These are phyloP conservation scores for Plasmodium vivax DNA, from an alignment of 169 alveolate genomes.

Conservation along the genomic window DNA sequence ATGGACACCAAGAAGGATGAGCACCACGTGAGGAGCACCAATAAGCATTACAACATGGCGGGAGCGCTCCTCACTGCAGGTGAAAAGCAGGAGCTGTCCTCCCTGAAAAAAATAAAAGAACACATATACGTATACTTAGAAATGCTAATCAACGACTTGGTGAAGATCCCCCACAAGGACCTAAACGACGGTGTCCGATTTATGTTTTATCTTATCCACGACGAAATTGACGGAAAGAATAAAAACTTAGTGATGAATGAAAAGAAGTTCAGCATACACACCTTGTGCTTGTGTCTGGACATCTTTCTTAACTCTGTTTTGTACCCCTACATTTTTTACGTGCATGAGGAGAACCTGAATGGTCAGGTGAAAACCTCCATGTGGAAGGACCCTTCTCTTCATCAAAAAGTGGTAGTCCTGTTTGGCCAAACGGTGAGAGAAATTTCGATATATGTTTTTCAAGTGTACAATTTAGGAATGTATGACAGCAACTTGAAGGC, in stretches of 20 bases:
- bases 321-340: constrained; percentile 64
- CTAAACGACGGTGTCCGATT: constrained; percentile 61
- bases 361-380: not conserved
- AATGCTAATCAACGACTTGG: constrained; percentile 51
- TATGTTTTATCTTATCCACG: constrained; percentile 55
- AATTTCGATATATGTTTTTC: constrained; percentile 58
- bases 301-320: constrained; percentile 49
- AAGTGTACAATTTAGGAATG: constrained; percentile 52
- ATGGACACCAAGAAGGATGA: not conserved
- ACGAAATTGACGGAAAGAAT: constrained; percentile 68
- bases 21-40: not conserved
- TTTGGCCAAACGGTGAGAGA: constrained; percentile 59
- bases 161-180: constrained; percentile 52
- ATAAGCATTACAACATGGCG: not conserved
- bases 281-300: constrained; percentile 45
- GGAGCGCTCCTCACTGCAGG: not conserved
- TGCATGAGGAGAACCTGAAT: constrained; percentile 29
- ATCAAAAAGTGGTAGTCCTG: constrained; percentile 30
- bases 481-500: constrained; percentile 38
- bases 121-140: constrained; percentile 54
- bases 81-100: constrained; percentile 31
- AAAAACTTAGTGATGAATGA: constrained; percentile 8
- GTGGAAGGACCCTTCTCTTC: not conserved
- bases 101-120: constrained; percentile 52
- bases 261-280: constrained; percentile 62